Evolutionary conservation across 768 basidiomycete species (phyloP), one percentile per base, ranked within the genome.

Genomic region (Porpolomopsis calyptriformis): DNA sequence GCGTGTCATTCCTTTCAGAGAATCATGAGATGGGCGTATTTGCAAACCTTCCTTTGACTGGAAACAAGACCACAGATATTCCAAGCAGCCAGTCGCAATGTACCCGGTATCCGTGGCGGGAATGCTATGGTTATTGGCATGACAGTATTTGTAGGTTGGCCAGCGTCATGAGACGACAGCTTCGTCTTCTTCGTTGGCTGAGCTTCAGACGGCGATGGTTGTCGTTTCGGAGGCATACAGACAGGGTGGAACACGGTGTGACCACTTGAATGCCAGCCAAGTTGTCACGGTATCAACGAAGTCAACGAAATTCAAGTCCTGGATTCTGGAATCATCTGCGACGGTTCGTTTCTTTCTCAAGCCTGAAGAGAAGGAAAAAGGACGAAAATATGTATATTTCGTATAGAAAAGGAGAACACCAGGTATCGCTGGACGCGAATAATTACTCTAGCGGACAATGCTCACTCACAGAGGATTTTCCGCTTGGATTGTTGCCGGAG

Each of bases 51-150:
- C 64, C 82, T 90, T 53, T 79, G 73, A 47, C 80, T 76, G 1
- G 86, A 74, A 26, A 78, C 78, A 43, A 86, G 64, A 3, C 90
- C 82, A 51, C 81, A 85, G 4, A 92, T 74, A 57, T 91, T 91
- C 85, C 85, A 91, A 4, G 82, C 61, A 12, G 74, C 74, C 23
- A 92, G 65, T 12, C 80, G 69, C 29, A 77, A 49, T 4, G 76
- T 69, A 4, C 72, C 72, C 16, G 62, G 55, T 23, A 45, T 53
- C 40, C 72, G 74, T 4, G 70, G 65, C 20, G 79, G 74, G 54
- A 86, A 80, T 6, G 56, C 48, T 40, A 88, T 80, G 27, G 67
- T 61, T 18, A 65, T 69, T n/a, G 86, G 86, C 3, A 88, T 54
- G 4, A 73, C 72, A 57, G 78, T 85, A 60, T 89, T 89, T 42